These are phyloP conservation scores for Lipomyces kockii DNA, from an alignment of 805 yeast species.

Conservation along the genomic window DNA sequence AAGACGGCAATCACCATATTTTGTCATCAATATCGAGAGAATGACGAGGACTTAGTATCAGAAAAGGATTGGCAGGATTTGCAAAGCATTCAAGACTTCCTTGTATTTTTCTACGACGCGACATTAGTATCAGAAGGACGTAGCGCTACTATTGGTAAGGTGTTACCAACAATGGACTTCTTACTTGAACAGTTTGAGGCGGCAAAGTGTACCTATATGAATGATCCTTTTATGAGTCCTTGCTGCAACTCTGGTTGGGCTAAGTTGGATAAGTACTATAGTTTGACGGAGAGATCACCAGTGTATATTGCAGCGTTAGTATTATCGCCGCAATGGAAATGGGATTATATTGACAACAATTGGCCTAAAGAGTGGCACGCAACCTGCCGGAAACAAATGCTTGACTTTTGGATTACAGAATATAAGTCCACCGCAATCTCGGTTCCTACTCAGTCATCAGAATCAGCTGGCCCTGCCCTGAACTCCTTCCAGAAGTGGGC, in stretches of 20 bases:
- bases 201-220: no score
- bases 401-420: background rate
- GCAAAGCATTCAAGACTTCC: background rate
- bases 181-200: background rate
- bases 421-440: no score
- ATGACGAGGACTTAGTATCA: no score
- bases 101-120: no score
- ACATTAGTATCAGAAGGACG: background rate
- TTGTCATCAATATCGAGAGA: no score
- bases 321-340: background rate
- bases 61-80: background rate
- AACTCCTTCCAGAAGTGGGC: no score
- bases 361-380: background rate
- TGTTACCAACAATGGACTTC: background rate
- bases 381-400: background rate
- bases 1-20: no score
- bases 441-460: no score
- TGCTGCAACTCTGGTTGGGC: slow-evolving; percentile 9
- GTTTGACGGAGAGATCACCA: slow-evolving; percentile 4
- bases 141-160: background rate
- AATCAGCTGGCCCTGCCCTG: no score
- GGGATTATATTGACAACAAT: slow-evolving; percentile 10
- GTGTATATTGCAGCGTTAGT: slow-evolving; percentile 6
- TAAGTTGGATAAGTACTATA: slow-evolving; percentile 7
- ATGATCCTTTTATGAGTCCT: background rate